phyloP scores from a whole-genome alignment of 2,329 filamentous ascomycete genomes.

The Amesomyces nigricolor region DNA sequence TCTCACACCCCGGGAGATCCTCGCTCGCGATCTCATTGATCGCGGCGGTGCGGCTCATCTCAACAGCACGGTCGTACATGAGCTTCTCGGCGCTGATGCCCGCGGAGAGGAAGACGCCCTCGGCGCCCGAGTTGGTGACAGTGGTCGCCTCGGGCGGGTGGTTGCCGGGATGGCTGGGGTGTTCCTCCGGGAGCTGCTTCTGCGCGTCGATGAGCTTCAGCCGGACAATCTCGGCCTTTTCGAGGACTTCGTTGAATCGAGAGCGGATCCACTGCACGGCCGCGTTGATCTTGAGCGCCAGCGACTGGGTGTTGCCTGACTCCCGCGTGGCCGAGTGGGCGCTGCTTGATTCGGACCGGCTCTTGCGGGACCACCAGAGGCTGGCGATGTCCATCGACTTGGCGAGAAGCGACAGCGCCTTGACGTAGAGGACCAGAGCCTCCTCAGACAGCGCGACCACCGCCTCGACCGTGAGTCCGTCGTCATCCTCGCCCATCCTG shows the following conservation, averaged over 20 bases:
- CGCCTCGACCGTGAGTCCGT: slow-evolving; percentile 78
- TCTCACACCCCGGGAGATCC: slow-evolving; percentile 79
- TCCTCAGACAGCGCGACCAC: slow-evolving; percentile 86
- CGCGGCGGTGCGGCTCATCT: slow-evolving; percentile 92
- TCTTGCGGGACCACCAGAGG: slow-evolving; percentile 81
- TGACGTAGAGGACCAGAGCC: slow-evolving; percentile 91
- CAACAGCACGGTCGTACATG: slow-evolving; percentile 94
- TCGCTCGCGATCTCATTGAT: slow-evolving; percentile 94
- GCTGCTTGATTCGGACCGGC: slow-evolving; percentile 54
- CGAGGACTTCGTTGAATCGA: slow-evolving; percentile 93
- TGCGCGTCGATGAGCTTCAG: slow-evolving; percentile 83
- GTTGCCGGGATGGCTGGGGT: slow-evolving; percentile 80
- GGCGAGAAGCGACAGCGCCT: slow-evolving; percentile 80
- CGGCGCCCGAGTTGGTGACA: slow-evolving; percentile 58
- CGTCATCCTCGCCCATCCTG: slow-evolving; percentile 57
- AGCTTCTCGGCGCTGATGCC: slow-evolving; percentile 93
- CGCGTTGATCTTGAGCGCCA: slow-evolving; percentile 73
- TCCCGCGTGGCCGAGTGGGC: slow-evolving; percentile 37
- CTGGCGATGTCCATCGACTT: slow-evolving; percentile 95
- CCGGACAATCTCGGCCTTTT: slow-evolving; percentile 93
- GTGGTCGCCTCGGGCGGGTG: slow-evolving; percentile 55
- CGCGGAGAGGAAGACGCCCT: slow-evolving; percentile 76
- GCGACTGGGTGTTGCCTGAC: slow-evolving; percentile 41
- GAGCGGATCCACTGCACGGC: slow-evolving; percentile 92
- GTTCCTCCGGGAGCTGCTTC: slow-evolving; percentile 72